Evolutionary conservation across 179 eudicot species (phyloP).

Genomic region (Camellia oleifera): DNA sequence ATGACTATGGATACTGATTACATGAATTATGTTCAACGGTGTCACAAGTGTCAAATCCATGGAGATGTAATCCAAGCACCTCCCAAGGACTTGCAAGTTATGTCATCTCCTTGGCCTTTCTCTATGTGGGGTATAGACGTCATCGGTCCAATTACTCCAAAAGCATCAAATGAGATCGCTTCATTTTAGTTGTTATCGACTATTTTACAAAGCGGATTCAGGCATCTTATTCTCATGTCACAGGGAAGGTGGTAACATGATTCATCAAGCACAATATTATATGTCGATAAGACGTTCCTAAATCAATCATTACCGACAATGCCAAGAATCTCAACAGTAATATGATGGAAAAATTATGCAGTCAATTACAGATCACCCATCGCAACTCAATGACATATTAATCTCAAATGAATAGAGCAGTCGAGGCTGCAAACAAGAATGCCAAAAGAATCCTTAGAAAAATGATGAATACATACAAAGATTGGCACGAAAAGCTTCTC

Average conservation of each 20-base stretch:
- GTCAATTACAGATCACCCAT: neutral
- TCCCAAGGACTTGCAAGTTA: neutral
- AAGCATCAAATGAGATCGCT: neutral
- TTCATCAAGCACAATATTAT: constrained; percentile 1
- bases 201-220: constrained; percentile 4
- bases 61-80: neutral
- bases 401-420: neutral
- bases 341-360: neutral
- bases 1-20: neutral
- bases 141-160: neutral
- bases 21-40: neutral
- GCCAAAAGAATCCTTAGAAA: neutral
- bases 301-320: neutral
- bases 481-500: neutral
- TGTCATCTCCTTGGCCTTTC: neutral
- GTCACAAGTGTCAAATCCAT: neutral
- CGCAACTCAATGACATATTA: neutral
- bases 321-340: neutral
- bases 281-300: neutral
- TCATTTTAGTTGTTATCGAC: neutral
- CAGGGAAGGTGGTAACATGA: no score
- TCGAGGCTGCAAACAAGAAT: constrained; percentile 10
- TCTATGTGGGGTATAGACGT: neutral
- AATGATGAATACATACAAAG: neutral
- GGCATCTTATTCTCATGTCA: neutral